Evolutionary conservation across 2,329 filamentous ascomycete species (phyloP).

Genomic region (Alternaria hordeiaustralica): DNA sequence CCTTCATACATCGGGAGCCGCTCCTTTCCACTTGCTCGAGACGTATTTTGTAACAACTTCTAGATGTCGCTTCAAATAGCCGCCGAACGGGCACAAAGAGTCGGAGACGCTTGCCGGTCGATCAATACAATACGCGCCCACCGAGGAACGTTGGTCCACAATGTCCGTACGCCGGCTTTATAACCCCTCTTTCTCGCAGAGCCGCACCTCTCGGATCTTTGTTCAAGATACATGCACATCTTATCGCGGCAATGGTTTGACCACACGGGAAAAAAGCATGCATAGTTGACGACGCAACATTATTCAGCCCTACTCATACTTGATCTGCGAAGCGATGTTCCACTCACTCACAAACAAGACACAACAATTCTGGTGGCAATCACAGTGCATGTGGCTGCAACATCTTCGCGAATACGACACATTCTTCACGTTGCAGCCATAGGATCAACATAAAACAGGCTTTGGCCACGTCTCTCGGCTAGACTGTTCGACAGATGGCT

Average conservation of each 20-base stretch:
- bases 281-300: neutral
- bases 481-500: constrained; percentile 5
- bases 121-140: constrained; percentile 20
- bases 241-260: constrained; percentile 9
- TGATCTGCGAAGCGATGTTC: neutral
- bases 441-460: neutral
- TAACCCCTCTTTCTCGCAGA: constrained; percentile 28
- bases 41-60: constrained; percentile 4
- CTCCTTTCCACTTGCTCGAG: neutral
- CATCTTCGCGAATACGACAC: neutral
- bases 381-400: neutral
- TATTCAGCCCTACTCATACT: neutral
- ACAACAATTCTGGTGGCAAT: neutral
- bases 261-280: neutral
- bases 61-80: constrained; percentile 4
- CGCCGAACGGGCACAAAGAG: constrained; percentile 1
- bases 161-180: constrained; percentile 20
- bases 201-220: constrained; percentile 19
- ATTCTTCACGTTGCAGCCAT: neutral
- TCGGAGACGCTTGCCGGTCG: constrained; percentile 1
- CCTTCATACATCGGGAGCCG: neutral
- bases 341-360: neutral
- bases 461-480: constrained; percentile 6
- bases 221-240: constrained; percentile 16
- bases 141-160: constrained; percentile 3